Base-by-base conservation (phyloP, 306 rosid genomes). In the Citrullus colocynthis region DNA sequence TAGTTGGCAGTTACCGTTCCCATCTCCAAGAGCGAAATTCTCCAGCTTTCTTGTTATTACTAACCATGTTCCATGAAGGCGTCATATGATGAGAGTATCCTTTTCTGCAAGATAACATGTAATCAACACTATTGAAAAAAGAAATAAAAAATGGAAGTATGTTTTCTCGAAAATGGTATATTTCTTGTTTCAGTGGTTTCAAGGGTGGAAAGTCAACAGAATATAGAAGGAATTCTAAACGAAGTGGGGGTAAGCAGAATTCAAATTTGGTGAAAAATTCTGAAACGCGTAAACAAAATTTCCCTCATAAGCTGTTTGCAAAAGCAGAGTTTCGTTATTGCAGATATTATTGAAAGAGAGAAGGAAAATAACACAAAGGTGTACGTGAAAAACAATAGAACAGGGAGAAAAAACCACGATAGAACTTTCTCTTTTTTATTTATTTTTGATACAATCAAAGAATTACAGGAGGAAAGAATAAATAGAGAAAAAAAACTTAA, bases 51-150 rank as follows among this genome's bases (percentile, higher is more conserved):
- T 70, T 76, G 62, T 83, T 48, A 48, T 64, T 80, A 77, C 54
- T 81, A 73, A 70, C 69, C 77, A 61, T 83, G 36, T 77, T 84
- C 92, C 0, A 55, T 67, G 41, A 86, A 92, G 44, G 75, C 81
- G 73, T 87, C 93, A 34, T 88, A 82, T 17, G 96, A 89, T 52
- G 97, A 88, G 30, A 93, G 96, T 82, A 90, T 76, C 85, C 42
- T 89, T 82, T 86, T 89, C 97, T 93, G 94, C 80, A 83, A 30
- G 8, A 16, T 72, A 48, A 45, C 42, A 49, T 49, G 34, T 6
- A 21, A 44, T 69, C 9, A 64, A 64, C 39, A 36, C 28, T 11
- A 9, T 8, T 8, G 0, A 21, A 1, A 20, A 24, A 24, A 24
- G 28, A 24, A 24, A 24, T 24, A 24, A 2, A 9, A 9, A 20